Percentiles rank a stretch among this genome's conserved stretches.
Evolutionary conservation across 371 early-diverging fungal species (phyloP).

Genomic region (Rhizopus delemar): DNA sequence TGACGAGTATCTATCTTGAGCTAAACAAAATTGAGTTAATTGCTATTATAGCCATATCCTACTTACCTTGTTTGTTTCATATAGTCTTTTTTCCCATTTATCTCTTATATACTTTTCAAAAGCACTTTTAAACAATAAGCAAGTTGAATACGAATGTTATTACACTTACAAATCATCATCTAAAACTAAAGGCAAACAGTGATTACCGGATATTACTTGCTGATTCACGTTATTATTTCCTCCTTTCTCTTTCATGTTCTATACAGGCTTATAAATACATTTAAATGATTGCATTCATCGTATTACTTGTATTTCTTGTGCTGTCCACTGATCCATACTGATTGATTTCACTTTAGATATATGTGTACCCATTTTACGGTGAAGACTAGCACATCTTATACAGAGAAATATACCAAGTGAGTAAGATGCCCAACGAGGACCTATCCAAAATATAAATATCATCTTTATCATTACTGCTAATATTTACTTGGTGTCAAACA

Average conservation of each 20-base stretch:
- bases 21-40: background rate
- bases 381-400: slow-evolving; percentile 92
- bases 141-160: too few relatives aligned
- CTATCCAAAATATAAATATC: slow-evolving; percentile 51
- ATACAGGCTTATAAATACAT: background rate
- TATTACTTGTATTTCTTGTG: slow-evolving; percentile 85
- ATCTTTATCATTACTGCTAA: background rate
- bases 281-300: too few relatives aligned
- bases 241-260: slow-evolving; percentile 29
- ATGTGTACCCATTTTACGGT: slow-evolving; percentile 92
- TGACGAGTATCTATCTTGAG: slow-evolving; percentile 1
- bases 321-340: slow-evolving; percentile 91
- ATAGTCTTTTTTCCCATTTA: slow-evolving; percentile 80
- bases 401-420: slow-evolving; percentile 94
- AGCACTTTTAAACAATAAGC: slow-evolving; percentile 49
- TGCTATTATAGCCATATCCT: background rate
- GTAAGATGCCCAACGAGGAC: slow-evolving; percentile 95
- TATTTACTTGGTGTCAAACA: slow-evolving; percentile 71
- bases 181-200: slow-evolving; percentile 65
- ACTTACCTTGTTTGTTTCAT: background rate
- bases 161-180: slow-evolving; percentile 60
- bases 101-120: slow-evolving; percentile 89
- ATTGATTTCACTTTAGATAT: slow-evolving; percentile 92
- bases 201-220: slow-evolving; percentile 65
- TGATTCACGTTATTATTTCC: slow-evolving; percentile 87